phyloP scores from a whole-genome alignment of 2,329 filamentous ascomycete species.

The Botrytis pseudocinerea region DNA sequence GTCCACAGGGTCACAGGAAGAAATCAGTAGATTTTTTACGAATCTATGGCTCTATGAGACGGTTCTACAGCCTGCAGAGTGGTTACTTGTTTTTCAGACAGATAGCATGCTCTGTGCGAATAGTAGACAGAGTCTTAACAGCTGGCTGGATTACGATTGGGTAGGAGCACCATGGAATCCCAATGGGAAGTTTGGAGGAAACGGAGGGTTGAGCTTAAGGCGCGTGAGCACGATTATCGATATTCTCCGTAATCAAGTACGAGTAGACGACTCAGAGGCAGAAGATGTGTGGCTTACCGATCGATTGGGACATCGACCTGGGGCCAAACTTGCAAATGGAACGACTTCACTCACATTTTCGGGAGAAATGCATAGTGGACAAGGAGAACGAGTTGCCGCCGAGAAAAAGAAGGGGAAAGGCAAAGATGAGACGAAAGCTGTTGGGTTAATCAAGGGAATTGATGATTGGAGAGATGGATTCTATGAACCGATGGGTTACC shows the following conservation, averaged over 20 bases:
- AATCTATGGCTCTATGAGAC: constrained; percentile 52
- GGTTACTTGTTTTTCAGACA: constrained; percentile 55
- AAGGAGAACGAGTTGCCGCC: constrained; percentile 35
- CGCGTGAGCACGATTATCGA: constrained; percentile 55
- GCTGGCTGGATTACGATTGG: constrained; percentile 40
- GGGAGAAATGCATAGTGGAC: constrained; percentile 50
- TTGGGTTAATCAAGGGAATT: constrained; percentile 44
- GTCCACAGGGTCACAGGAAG: constrained; percentile 51
- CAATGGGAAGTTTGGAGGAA: constrained; percentile 39
- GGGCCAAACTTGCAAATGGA: constrained; percentile 53
- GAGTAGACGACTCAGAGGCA: constrained; percentile 48
- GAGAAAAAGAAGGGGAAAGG: constrained; percentile 31
- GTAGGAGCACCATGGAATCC: constrained; percentile 41
- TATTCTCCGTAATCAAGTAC: constrained; percentile 51
- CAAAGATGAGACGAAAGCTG: constrained; percentile 32
- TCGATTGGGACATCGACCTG: constrained; percentile 52
- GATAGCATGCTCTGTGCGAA: constrained; percentile 57
- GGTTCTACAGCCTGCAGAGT: constrained; percentile 51
- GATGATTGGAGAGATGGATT: constrained; percentile 54
- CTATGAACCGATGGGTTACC: constrained; percentile 60
- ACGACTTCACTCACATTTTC: constrained; percentile 51
- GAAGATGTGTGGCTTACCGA: constrained; percentile 60
- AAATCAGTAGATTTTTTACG: constrained; percentile 54
- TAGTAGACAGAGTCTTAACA: constrained; percentile 27
- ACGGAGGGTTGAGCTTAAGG: constrained; percentile 47